phyloP scores from a whole-genome alignment of 116 monocot species.

The Cymodocea nodosa region DNA sequence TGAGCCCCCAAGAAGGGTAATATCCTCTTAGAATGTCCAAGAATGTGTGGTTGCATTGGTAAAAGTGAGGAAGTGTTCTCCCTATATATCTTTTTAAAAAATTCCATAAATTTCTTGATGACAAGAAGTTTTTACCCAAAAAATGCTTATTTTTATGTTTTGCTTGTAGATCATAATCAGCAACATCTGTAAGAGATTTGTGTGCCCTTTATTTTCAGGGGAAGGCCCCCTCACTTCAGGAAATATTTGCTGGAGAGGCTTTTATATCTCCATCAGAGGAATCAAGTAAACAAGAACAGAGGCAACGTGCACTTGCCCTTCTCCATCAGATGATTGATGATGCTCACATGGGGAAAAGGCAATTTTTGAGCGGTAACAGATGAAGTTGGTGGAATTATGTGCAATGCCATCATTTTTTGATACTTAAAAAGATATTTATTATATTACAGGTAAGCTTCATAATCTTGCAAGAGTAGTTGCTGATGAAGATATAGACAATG shows the following conservation, averaged over 20 bases:
- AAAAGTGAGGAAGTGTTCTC: no score
- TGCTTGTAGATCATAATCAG: no score
- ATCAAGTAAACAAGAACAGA: constrained; percentile 43
- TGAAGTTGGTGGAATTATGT: neutral
- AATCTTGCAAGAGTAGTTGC: constrained; percentile 84
- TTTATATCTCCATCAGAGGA: constrained; percentile 30
- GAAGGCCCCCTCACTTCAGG: constrained; percentile 28
- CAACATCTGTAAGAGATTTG: neutral
- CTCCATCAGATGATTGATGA: constrained; percentile 95
- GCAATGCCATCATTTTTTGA: neutral
- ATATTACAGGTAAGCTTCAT: constrained; percentile 80
- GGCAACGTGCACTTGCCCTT: constrained; percentile 62
- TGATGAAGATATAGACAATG: constrained; percentile 58
- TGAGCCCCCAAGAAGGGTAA: no score
- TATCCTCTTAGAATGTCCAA: no score
- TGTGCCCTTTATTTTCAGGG: constrained; percentile 30
- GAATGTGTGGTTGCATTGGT: no score
- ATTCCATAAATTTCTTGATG: no score
- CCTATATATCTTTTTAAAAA: no score
- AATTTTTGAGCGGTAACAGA: constrained; percentile 78
- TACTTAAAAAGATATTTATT: neutral
- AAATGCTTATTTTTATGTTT: no score
- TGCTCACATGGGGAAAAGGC: constrained; percentile 88
- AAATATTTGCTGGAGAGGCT: constrained; percentile 40
- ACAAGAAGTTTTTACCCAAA: no score